phyloP scores from a whole-genome alignment of 2,329 filamentous ascomycete genomes.

The Pseudocercospora musae region DNA sequence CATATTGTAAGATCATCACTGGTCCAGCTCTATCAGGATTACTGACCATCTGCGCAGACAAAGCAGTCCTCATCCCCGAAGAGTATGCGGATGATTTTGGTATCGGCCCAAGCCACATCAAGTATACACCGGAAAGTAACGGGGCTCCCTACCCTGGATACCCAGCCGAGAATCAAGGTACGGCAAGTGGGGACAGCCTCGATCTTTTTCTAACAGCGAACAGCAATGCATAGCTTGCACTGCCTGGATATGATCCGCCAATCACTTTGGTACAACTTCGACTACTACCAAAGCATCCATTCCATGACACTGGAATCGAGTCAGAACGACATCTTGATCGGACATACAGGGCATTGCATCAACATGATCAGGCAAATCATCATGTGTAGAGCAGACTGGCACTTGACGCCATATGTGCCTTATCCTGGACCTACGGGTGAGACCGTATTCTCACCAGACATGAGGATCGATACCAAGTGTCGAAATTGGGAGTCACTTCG shows the following conservation, averaged over 20 bases:
- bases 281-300: background rate
- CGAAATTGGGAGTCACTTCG: background rate
- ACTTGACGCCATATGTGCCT: background rate
- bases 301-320: background rate
- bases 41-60: background rate
- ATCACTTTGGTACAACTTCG: background rate
- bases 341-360: background rate
- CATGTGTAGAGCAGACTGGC: conserved; percentile 4
- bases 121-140: background rate
- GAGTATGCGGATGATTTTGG: background rate
- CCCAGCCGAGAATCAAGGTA: background rate
- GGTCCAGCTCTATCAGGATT: background rate
- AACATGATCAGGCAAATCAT: conserved; percentile 1
- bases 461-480: background rate
- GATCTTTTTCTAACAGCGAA: background rate
- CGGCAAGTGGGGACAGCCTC: background rate
- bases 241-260: background rate
- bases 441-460: background rate
- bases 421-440: background rate
- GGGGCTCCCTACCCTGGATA: background rate
- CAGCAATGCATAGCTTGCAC: background rate
- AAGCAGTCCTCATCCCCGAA: background rate
- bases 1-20: background rate
- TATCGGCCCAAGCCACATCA: background rate
- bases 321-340: background rate